phyloP scores from a whole-genome alignment of 176 grass and related monocot genomes.

The Zea mays region Zm-B73-REFERENCE-NAM-5.0 NC_050101.1:143436501-143437000 shows the following conservation, averaged over 20 bases:
- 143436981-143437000: neutral
- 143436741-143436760: neutral
- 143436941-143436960: constrained; percentile 2
- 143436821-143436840: neutral
- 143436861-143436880: neutral
- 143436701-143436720: neutral
- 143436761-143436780: neutral
- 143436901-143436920: constrained; percentile 17
- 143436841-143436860: neutral
- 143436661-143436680: constrained; percentile 36
- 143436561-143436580: constrained; percentile 26
- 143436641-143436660: neutral
- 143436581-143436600: constrained; percentile 25
- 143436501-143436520: neutral
- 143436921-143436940: constrained; percentile 44
- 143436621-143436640: constrained; percentile 45
- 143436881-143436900: constrained; percentile 14
- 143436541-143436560: neutral
- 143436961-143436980: constrained; percentile 13
- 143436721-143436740: neutral
- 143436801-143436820: neutral
- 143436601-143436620: constrained; percentile 6
- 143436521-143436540: neutral
- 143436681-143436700: neutral
- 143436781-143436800: neutral